These are phyloP conservation scores for Forsythia viridissima DNA, from an alignment of 257 asterid species.

Conservation along the genomic window DNA sequence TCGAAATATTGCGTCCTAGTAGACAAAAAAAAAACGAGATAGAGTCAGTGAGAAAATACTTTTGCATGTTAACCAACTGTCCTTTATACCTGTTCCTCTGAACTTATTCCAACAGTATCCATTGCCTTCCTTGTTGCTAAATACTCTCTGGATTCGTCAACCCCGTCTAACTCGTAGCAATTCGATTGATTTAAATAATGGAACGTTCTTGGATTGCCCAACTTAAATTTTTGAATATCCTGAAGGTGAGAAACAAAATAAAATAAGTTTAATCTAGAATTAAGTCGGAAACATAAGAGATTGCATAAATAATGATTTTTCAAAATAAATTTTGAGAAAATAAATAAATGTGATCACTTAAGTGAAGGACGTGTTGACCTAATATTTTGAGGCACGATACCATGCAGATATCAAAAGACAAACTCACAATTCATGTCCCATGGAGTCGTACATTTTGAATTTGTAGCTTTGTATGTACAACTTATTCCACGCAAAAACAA, in stretches of 20 bases:
- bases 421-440: neutral
- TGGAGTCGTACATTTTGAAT: neutral
- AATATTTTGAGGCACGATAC: neutral
- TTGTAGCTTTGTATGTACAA: neutral
- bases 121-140: constrained; percentile 85
- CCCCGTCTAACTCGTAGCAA: constrained; percentile 75
- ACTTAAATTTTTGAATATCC: constrained; percentile 75
- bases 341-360: neutral
- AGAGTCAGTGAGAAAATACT: constrained; percentile 15
- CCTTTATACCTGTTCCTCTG: constrained; percentile 77
- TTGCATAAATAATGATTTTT: neutral
- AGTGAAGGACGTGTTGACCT: neutral
- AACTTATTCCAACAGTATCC: constrained; percentile 96
- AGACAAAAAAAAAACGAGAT: constrained; percentile 4
- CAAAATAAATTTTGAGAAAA: neutral
- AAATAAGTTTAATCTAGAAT: constrained; percentile 17
- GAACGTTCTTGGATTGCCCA: constrained; percentile 87
- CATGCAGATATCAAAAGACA: neutral
- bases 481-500: neutral
- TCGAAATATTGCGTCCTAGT: constrained; percentile 91
- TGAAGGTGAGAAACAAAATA: constrained; percentile 29
- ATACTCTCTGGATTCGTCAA: constrained; percentile 90
- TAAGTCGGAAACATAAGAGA: neutral
- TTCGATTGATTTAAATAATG: constrained; percentile 94
- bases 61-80: constrained; percentile 16